Evolutionary conservation across 73 alveolate genomes (phyloP).

Genomic region (Effrenium voratum): DNA sequence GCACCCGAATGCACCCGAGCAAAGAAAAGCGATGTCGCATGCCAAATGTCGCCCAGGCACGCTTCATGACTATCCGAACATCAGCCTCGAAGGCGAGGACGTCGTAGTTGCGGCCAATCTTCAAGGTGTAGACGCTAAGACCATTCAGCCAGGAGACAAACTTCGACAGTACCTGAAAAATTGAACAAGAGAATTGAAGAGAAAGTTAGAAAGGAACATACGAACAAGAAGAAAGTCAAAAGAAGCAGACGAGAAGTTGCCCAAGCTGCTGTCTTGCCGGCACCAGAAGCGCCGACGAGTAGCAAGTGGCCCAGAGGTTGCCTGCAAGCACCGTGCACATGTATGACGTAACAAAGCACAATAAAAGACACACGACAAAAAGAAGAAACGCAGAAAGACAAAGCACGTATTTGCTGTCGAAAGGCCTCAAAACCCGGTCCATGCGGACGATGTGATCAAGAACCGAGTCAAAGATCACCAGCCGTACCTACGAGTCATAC

Average conservation of each 20-base stretch:
- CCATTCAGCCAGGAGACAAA: constrained; percentile 99
- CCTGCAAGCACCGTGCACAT: constrained; percentile 99
- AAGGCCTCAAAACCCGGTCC: constrained; percentile 99
- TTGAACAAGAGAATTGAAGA: too few relatives aligned
- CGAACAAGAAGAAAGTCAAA: too few relatives aligned
- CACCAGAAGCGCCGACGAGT: constrained; percentile 99
- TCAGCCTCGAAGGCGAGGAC: constrained; percentile 99
- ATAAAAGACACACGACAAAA: too few relatives aligned
- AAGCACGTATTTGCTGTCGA: too few relatives aligned
- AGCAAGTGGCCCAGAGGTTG: constrained; percentile 99
- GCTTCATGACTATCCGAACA: constrained; percentile 99
- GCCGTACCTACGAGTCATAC: background rate
- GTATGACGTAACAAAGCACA: constrained; percentile 98
- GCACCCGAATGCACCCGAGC: too few relatives aligned
- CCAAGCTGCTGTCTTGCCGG: constrained; percentile 96
- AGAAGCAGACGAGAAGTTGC: too few relatives aligned
- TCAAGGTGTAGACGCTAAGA: constrained; percentile 98
- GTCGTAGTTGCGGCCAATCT: constrained; percentile 99
- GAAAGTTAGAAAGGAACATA: too few relatives aligned
- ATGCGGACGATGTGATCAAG: constrained; percentile 99
- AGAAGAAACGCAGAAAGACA: too few relatives aligned
- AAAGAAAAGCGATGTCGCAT: too few relatives aligned
- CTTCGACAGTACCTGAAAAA: constrained; percentile 96
- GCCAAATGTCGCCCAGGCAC: constrained; percentile 98
- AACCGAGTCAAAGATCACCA: constrained; percentile 85